These are phyloP conservation scores for Amanita molliuscula DNA, from an alignment of 768 basidiomycete species.

Conservation along the genomic window DNA sequence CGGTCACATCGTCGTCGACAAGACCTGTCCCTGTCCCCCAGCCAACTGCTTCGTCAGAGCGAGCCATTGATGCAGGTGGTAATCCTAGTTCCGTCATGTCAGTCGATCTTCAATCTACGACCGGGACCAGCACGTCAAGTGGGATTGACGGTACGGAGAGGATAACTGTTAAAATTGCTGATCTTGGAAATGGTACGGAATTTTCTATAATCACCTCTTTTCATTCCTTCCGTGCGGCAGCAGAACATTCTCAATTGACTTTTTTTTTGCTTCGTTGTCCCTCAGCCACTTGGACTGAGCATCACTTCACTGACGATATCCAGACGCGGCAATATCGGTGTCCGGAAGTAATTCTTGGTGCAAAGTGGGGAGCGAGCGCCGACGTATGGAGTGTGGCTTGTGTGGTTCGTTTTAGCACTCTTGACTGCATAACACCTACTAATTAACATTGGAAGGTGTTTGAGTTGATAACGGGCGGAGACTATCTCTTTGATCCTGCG, in stretches of 20 bases:
- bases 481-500: constrained; percentile 97
- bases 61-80: constrained; percentile 11
- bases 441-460: constrained; percentile 50
- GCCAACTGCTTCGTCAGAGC: constrained; percentile 13
- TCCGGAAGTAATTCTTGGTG: constrained; percentile 95
- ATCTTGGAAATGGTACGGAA: constrained; percentile 83
- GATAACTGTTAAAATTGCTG: constrained; percentile 98
- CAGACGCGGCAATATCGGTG: constrained; percentile 96
- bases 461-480: constrained; percentile 91
- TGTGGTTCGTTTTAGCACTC: constrained; percentile 46
- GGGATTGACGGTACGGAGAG: constrained; percentile 32
- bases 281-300: constrained; percentile 78
- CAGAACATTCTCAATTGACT: neutral
- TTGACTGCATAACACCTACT: constrained; percentile 4
- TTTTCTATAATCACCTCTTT: constrained; percentile 3
- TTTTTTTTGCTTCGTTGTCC: constrained; percentile 1
- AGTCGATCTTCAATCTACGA: constrained; percentile 20
- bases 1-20: constrained; percentile 14
- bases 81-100: constrained; percentile 21
- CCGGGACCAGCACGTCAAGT: constrained; percentile 18
- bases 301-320: constrained; percentile 98
- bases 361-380: constrained; percentile 90
- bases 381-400: constrained; percentile 97
- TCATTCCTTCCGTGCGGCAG: neutral
- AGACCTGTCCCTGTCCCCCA: constrained; percentile 13